Percentiles rank a stretch among this genome's conserved stretches.
phyloP scores from a whole-genome alignment of 192 early-diverging fungal genomes.

The Coemansia sp. region DNA sequence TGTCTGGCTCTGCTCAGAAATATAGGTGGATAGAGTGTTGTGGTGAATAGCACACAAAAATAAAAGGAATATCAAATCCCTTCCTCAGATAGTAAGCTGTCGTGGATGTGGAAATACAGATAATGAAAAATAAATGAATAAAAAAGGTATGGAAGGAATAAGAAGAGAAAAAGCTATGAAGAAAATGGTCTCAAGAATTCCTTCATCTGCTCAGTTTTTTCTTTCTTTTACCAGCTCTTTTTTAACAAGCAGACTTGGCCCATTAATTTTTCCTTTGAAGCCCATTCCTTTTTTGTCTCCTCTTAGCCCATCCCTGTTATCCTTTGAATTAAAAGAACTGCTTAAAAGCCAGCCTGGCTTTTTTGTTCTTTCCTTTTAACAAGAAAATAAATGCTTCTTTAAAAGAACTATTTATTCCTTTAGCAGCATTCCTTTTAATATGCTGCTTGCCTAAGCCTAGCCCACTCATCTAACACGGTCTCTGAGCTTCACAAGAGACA shows the following conservation, averaged over 20 bases:
- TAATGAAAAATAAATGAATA: no score
- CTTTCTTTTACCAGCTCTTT: no score
- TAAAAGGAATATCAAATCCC: not conserved
- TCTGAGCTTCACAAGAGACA: no score
- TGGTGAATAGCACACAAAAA: slow-evolving; percentile 1
- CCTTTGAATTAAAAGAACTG: not conserved
- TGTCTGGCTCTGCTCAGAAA: no score
- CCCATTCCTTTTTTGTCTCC: not conserved
- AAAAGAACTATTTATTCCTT: not conserved
- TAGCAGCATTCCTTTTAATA: not conserved
- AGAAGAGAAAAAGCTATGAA: not conserved
- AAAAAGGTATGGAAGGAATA: not conserved
- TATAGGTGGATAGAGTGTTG: no score
- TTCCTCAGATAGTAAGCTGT: no score
- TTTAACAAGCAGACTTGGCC: not conserved
- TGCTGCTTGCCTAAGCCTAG: no score
- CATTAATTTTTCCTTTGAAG: not conserved
- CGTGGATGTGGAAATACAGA: no score
- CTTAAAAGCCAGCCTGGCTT: not conserved
- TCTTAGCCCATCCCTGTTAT: not conserved
- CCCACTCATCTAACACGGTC: no score
- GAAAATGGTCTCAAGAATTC: not conserved
- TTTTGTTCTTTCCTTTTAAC: not conserved
- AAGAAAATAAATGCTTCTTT: not conserved
- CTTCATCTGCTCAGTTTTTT: no score